These are phyloP conservation scores for Zangia roseola DNA, from an alignment of 768 basidiomycete genomes.

Conservation along the genomic window DNA sequence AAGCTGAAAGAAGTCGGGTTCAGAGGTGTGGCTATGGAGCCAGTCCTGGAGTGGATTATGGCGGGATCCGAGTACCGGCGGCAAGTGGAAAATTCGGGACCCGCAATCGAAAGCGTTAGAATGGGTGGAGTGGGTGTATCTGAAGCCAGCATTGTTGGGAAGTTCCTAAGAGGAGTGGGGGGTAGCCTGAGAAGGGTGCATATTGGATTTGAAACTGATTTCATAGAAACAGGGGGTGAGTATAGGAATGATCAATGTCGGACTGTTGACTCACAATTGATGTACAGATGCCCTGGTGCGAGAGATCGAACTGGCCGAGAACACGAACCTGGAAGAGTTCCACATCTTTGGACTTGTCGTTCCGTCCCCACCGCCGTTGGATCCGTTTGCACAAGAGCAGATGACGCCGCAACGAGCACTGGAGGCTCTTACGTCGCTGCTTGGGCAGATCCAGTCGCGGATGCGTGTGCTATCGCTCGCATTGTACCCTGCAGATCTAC, in stretches of 20 bases:
- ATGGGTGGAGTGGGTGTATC: constrained; percentile 27
- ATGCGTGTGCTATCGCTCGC: constrained; percentile 33
- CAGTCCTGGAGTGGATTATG: constrained; percentile 31
- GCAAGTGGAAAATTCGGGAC: constrained; percentile 3
- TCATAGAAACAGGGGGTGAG: constrained; percentile 31
- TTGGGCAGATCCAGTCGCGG: constrained; percentile 26
- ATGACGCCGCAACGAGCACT: constrained; percentile 13
- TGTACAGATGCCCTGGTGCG: constrained; percentile 24
- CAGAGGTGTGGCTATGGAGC: constrained; percentile 21
- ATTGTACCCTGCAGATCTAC: constrained; percentile 31
- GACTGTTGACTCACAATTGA: constrained; percentile 7
- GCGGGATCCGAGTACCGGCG: constrained; percentile 15
- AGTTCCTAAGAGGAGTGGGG: constrained; percentile 24
- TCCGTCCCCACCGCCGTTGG: constrained; percentile 27
- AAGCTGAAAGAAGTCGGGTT: constrained; percentile 27
- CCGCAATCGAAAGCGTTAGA: constrained; percentile 22
- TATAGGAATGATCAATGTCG: not conserved
- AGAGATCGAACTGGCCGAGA: constrained; percentile 27
- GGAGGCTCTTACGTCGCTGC: constrained; percentile 24
- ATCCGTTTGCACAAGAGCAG: constrained; percentile 20
- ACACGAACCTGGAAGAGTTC: constrained; percentile 26
- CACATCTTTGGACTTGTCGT: constrained; percentile 34
- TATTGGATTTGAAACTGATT: constrained; percentile 31
- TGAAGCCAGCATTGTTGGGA: constrained; percentile 27
- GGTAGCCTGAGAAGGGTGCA: constrained; percentile 23